Base-by-base conservation (phyloP, 1,139 yeast species). In the Kodamaea suecica region DNA sequence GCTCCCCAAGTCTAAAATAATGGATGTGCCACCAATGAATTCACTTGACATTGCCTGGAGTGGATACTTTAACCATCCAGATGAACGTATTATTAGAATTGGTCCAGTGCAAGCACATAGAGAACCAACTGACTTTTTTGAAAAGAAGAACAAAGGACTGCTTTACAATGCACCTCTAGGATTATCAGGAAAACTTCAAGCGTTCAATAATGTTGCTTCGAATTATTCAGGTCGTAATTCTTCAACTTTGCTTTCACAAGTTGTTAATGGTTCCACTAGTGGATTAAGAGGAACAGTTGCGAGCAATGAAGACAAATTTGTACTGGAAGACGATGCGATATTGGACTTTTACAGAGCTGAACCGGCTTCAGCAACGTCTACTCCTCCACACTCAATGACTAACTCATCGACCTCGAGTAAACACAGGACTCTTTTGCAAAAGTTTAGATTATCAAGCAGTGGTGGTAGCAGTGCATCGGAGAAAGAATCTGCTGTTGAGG, bases 31-130 rank as follows among this genome's bases (percentile, higher is more conserved):
- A 1, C 79, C 85, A 2, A 58, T 76, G 52, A 67, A 80, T 0
- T 64, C 76, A 12, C 52, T 80, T 3, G 95, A 87, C 49, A 61
- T 76, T 16, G 83, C 84, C 20, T 87, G 92, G 87, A 69, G 76
- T 9, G 61, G 66, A 29, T 75, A 72, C 45, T 63, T 88, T 40
- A 63, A 61, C 10, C 78, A 76, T 47, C 64, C 74, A 2, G 81
- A 83, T 34, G 97, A 90, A 57, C 69, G 95, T 37, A 72, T 88
- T 1, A 47, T 87, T 34, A 77, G 77, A 43, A 71, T 76, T 13
- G 96, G 94, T 0, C 68, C 70, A 11, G 74, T 67, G 0, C 57
- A 63, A 34, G 68, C 58, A 3, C 56, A 54, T 21, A 59, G 52
- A 36, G 59, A 59, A 21, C 29, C 52, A 0, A 76, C 79, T 0